Evolutionary conservation across 257 asterid species (phyloP).

Genomic region (Nyctanthes arbortristis): DNA sequence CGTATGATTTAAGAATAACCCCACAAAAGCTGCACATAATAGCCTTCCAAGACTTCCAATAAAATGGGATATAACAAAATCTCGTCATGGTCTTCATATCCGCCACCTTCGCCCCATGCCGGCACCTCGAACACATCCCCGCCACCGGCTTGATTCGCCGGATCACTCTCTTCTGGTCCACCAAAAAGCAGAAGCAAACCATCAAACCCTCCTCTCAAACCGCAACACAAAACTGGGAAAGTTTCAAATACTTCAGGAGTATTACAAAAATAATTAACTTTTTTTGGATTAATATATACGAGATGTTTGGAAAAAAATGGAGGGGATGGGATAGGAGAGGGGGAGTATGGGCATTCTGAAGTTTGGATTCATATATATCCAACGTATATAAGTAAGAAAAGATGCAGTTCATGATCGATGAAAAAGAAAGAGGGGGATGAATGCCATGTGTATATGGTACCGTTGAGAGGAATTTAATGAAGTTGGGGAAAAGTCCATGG

Average conservation of each 20-base stretch:
- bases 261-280: too few relatives aligned
- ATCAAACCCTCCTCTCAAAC: constrained; percentile 7
- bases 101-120: constrained; percentile 64
- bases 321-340: too few relatives aligned
- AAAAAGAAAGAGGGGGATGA: not conserved
- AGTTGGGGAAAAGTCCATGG: not conserved
- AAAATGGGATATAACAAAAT: constrained; percentile 70
- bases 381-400: too few relatives aligned
- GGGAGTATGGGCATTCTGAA: too few relatives aligned
- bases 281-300: too few relatives aligned
- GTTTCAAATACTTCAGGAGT: too few relatives aligned
- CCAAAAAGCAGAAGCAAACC: constrained; percentile 86
- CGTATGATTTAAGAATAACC: constrained; percentile 62
- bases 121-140: constrained; percentile 77
- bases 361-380: too few relatives aligned
- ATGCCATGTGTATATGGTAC: not conserved
- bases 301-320: too few relatives aligned
- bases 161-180: constrained; percentile 69
- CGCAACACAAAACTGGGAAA: too few relatives aligned
- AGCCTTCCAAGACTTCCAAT: constrained; percentile 79
- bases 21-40: constrained; percentile 72
- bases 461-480: not conserved
- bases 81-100: constrained; percentile 76
- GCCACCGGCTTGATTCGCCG: constrained; percentile 70
- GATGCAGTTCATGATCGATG: too few relatives aligned